Conservation (phyloP, 73 alveolate genomes). For the Paramecium caudatum region DNA sequence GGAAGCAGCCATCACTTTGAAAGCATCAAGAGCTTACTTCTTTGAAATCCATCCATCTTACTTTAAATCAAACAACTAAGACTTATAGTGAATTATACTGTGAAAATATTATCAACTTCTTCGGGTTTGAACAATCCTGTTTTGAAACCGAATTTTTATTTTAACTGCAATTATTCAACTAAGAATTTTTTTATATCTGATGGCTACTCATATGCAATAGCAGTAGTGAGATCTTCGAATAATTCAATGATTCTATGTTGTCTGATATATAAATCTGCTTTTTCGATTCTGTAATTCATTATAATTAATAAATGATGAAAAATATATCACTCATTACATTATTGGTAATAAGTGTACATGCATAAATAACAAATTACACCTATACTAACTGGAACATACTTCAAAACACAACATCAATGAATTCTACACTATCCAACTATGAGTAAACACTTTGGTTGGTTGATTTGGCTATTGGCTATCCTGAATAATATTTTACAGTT, state of each 20-base stretch:
- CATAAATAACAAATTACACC: background rate
- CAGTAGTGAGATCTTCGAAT: slow-evolving; percentile 80
- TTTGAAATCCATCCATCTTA: slow-evolving; percentile 79
- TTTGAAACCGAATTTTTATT: slow-evolving; percentile 80
- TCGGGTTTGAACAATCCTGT: slow-evolving; percentile 81
- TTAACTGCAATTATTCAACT: slow-evolving; percentile 75
- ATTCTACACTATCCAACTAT: slow-evolving; percentile 18
- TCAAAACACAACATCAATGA: background rate
- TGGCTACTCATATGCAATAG: slow-evolving; percentile 79
- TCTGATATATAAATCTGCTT: slow-evolving; percentile 80
- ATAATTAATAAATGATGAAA: background rate
- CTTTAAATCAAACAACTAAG: slow-evolving; percentile 79
- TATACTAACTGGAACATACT: slow-evolving; percentile 1
- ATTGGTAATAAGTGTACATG: background rate
- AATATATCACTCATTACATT: background rate
- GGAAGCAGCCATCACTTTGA: slow-evolving; percentile 80
- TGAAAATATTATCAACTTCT: slow-evolving; percentile 80
- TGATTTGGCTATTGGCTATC: slow-evolving; percentile 40
- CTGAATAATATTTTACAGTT: slow-evolving; percentile 36
- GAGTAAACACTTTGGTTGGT: slow-evolving; percentile 30
- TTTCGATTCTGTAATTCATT: slow-evolving; percentile 72
- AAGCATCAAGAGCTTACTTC: slow-evolving; percentile 77
- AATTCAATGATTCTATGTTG: slow-evolving; percentile 79
- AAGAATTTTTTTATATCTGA: slow-evolving; percentile 75
- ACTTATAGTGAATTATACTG: slow-evolving; percentile 8